phyloP scores from a whole-genome alignment of 352 stramenopile species.

The Thalassiosira oceanica region DNA sequence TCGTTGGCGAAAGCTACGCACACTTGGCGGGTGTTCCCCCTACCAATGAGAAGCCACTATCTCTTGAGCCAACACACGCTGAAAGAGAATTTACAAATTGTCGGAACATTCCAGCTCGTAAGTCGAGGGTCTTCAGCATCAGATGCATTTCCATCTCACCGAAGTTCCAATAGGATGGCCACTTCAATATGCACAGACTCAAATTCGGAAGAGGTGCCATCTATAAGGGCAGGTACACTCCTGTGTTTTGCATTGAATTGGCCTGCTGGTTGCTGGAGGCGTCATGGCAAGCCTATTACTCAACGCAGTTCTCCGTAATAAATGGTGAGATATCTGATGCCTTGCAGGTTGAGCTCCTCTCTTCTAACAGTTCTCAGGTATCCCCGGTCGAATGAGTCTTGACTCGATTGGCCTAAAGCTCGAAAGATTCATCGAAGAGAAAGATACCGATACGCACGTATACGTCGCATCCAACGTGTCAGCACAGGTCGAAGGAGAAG shows the following conservation, averaged over 20 bases:
- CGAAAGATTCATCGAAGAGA: constrained; percentile 58
- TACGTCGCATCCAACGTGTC: constrained; percentile 64
- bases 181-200: constrained; percentile 33
- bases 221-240: constrained; percentile 63
- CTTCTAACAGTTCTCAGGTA: too few species aligned
- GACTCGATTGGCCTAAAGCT: constrained; percentile 63
- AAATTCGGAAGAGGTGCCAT: constrained; percentile 44
- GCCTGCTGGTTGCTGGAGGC: constrained; percentile 75
- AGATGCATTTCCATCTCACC: too few species aligned
- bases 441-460: constrained; percentile 61
- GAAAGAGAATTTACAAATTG: constrained; percentile 40
- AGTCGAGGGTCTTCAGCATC: too few species aligned
- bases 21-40: constrained; percentile 69
- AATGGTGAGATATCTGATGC: constrained; percentile 39
- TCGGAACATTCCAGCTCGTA: too few species aligned
- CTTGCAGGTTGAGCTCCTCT: too few species aligned
- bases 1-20: constrained; percentile 59
- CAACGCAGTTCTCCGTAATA: constrained; percentile 58
- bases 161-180: constrained; percentile 52
- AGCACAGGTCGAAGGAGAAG: constrained; percentile 70
- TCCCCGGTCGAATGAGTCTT: constrained; percentile 63
- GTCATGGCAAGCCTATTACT: constrained; percentile 78
- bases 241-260: constrained; percentile 75
- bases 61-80: constrained; percentile 48
- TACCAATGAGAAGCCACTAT: constrained; percentile 55